Percentiles rank a stretch among this genome's conserved stretches.
Conservation (phyloP, 345 rosid species). For the Bruguiera gymnorhiza region DNA sequence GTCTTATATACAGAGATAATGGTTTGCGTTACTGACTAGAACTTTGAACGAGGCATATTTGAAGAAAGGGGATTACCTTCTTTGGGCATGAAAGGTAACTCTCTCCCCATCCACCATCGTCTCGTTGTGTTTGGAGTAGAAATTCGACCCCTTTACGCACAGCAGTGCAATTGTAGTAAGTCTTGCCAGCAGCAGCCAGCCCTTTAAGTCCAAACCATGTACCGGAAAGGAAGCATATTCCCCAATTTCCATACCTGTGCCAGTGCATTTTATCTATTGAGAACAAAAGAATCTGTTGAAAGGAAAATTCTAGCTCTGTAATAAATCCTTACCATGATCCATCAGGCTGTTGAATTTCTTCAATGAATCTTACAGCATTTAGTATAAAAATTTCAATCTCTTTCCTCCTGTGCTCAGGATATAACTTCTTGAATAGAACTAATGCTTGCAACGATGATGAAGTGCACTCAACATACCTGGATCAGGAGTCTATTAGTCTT, state of each 20-base stretch:
- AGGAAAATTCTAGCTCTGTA: background rate
- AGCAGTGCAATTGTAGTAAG: slow-evolving; percentile 10
- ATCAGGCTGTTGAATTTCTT: slow-evolving; percentile 17
- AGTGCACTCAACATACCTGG: slow-evolving; percentile 25
- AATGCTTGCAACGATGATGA: slow-evolving; percentile 21
- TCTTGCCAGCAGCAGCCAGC: slow-evolving; percentile 24
- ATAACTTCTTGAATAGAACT: slow-evolving; percentile 13
- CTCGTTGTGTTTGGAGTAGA: too few relatives aligned
- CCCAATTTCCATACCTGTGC: slow-evolving; percentile 31
- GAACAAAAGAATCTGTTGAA: background rate
- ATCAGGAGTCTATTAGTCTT: background rate
- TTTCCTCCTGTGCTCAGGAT: slow-evolving; percentile 18
- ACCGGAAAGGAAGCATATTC: slow-evolving; percentile 22
- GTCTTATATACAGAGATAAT: too few relatives aligned
- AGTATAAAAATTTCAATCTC: slow-evolving; percentile 17
- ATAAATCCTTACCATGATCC: slow-evolving; percentile 22
- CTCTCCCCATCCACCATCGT: too few relatives aligned
- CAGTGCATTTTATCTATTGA: background rate
- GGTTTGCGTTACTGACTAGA: too few relatives aligned
- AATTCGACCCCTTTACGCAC: slow-evolving; percentile 19
- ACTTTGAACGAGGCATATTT: too few relatives aligned
- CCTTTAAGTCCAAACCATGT: slow-evolving; percentile 25
- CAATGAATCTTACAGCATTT: slow-evolving; percentile 14
- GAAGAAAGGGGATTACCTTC: too few relatives aligned
- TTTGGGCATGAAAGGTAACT: too few relatives aligned